These are phyloP conservation scores for Colletotrichum higginsianum DNA, from an alignment of 2,329 filamentous ascomycete species.

Conservation along the genomic window DNA sequence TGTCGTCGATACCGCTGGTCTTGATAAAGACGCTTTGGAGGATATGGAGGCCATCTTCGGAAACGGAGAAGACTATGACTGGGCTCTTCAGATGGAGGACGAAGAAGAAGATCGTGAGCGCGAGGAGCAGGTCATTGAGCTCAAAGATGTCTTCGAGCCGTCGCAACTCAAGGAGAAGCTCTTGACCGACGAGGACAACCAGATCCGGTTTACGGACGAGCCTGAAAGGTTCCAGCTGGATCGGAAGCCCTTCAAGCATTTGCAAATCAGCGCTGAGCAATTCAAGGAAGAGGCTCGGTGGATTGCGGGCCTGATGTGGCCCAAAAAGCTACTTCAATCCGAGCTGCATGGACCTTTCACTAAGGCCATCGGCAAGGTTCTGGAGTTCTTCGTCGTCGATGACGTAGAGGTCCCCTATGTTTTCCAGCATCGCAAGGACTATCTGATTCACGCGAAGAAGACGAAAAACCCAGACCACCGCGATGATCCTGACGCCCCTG, in stretches of 20 bases:
- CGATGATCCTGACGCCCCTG: conserved; percentile 78
- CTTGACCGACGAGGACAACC: conserved; percentile 94
- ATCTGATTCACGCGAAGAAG: conserved; percentile 90
- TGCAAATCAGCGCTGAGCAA: conserved; percentile 85
- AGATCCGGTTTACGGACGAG: conserved; percentile 89
- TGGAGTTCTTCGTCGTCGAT: conserved; percentile 95
- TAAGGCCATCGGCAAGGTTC: conserved; percentile 89
- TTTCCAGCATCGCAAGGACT: conserved; percentile 98
- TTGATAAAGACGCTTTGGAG: conserved; percentile 93
- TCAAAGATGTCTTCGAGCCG: conserved; percentile 98
- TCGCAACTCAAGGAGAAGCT: conserved; percentile 95
- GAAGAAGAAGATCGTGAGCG: conserved; percentile 84
- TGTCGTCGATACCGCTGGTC: conserved; percentile 83
- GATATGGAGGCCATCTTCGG: conserved; percentile 95
- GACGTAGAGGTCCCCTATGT: conserved; percentile 98
- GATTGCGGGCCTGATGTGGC: conserved; percentile 92
- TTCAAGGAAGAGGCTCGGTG: conserved; percentile 91
- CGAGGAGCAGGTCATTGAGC: conserved; percentile 87
- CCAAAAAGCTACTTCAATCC: conserved; percentile 82
- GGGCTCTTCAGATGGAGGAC: conserved; percentile 91
- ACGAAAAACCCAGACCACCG: conserved; percentile 71
- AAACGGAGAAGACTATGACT: conserved; percentile 95
- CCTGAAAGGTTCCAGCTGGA: conserved; percentile 96
- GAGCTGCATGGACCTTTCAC: conserved; percentile 88
- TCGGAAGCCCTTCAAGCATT: conserved; percentile 87